These are phyloP conservation scores for Scutellaria barbata DNA, from an alignment of 257 asterid genomes.

Conservation along the genomic window DNA sequence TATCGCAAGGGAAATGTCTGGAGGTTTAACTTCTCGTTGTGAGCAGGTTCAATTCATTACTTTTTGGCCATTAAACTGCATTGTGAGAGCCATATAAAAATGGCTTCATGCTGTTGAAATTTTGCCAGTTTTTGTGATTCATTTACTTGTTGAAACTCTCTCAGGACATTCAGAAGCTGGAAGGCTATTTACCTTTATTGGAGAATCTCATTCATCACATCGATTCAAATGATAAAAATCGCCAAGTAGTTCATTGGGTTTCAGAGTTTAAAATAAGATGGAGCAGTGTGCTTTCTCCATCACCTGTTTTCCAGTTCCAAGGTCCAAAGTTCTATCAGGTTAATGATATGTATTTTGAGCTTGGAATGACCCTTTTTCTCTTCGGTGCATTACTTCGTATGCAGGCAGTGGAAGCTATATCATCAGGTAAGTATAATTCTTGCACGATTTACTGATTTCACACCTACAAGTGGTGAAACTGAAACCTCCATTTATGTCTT, in stretches of 20 bases:
- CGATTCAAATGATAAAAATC: slow-evolving; percentile 24
- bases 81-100: background rate
- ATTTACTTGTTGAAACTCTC: slow-evolving; percentile 23
- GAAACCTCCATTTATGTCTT: background rate
- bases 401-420: slow-evolving; percentile 55
- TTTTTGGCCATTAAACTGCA: background rate
- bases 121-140: slow-evolving; percentile 17
- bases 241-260: slow-evolving; percentile 37
- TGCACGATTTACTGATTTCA: background rate
- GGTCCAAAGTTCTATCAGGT: slow-evolving; percentile 54
- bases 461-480: background rate
- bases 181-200: slow-evolving; percentile 61
- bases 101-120: background rate
- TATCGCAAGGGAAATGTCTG: slow-evolving; percentile 77
- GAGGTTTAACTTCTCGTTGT: slow-evolving; percentile 68
- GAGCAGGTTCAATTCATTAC: slow-evolving; percentile 47
- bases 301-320: slow-evolving; percentile 41
- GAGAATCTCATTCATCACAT: slow-evolving; percentile 55
- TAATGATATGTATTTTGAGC: slow-evolving; percentile 51
- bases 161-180: slow-evolving; percentile 73
- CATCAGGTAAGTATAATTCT: slow-evolving; percentile 44
- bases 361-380: slow-evolving; percentile 57
- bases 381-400: slow-evolving; percentile 62
- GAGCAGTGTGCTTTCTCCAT: slow-evolving; percentile 55
- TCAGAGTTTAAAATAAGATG: slow-evolving; percentile 60